These are phyloP conservation scores for Globisporangium apiculatum DNA, from an alignment of 352 stramenopile species.

Conservation along the genomic window DNA sequence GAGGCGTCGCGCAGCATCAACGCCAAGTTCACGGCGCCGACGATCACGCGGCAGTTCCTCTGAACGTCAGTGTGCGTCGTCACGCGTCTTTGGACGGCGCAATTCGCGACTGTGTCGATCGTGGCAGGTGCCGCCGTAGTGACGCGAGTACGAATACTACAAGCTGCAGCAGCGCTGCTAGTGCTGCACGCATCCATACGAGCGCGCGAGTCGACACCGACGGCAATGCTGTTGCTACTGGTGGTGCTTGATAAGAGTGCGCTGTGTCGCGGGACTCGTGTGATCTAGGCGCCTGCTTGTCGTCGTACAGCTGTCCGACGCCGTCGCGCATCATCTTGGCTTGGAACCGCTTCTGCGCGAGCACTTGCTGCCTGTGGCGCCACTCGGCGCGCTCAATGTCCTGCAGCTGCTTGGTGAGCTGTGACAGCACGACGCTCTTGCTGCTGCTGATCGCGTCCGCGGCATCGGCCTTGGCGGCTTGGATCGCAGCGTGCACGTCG, in stretches of 20 bases:
- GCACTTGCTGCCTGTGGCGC: constrained; percentile 26
- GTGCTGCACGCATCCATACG: background rate
- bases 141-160: background rate
- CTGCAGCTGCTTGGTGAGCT: constrained; percentile 37
- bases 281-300: constrained; percentile 39
- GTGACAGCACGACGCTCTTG: constrained; percentile 9
- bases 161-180: constrained; percentile 3
- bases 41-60: constrained; percentile 78
- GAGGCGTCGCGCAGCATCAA: constrained; percentile 71
- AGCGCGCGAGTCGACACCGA: constrained; percentile 3
- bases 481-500: constrained; percentile 31
- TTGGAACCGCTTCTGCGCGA: constrained; percentile 47
- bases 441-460: constrained; percentile 1
- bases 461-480: background rate
- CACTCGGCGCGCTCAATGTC: constrained; percentile 46
- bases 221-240: background rate
- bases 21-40: constrained; percentile 81
- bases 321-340: constrained; percentile 74
- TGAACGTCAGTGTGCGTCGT: constrained; percentile 14
- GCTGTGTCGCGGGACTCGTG: background rate
- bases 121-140: background rate
- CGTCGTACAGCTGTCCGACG: constrained; percentile 59
- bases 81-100: too few relatives aligned
- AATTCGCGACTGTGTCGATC: too few relatives aligned
- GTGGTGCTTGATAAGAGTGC: background rate